phyloP scores from a whole-genome alignment of 2,329 filamentous ascomycete genomes.

The Pseudogymnoascus pannorum region DNA sequence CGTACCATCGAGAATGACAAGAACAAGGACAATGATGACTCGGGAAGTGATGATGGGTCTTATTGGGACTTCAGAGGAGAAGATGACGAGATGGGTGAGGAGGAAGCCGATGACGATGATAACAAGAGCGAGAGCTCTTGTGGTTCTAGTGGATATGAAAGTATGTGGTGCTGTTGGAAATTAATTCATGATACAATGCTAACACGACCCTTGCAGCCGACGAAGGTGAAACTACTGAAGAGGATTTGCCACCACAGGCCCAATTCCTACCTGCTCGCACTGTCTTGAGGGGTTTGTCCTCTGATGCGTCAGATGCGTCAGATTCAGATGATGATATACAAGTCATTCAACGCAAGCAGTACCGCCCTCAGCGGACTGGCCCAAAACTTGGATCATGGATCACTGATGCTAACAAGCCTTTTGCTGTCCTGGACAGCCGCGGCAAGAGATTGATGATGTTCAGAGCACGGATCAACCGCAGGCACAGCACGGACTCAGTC shows the following conservation, averaged over 20 bases:
- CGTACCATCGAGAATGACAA: conserved; percentile 66
- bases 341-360: conserved; percentile 20
- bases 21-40: conserved; percentile 33
- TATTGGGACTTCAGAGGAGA: conserved; percentile 21
- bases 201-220: conserved; percentile 41
- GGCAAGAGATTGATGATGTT: conserved; percentile 37
- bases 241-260: conserved; percentile 43
- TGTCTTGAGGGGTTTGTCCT: conserved; percentile 42
- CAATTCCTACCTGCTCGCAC: conserved; percentile 40
- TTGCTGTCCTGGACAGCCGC: conserved; percentile 34
- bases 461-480: conserved; percentile 28
- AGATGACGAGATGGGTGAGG: conserved; percentile 26
- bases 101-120: conserved; percentile 34
- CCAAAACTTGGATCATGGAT: conserved; percentile 30
- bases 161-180: conserved; percentile 36
- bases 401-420: conserved; percentile 30
- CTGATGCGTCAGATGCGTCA: conserved; percentile 27
- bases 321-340: conserved; percentile 34
- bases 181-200: conserved; percentile 31
- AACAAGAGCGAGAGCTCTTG: conserved; percentile 29
- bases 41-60: conserved; percentile 19
- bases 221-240: conserved; percentile 54
- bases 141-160: conserved; percentile 48
- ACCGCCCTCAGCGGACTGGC: conserved; percentile 19
- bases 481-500: conserved; percentile 31